Evolutionary conservation across 352 stramenopile species (phyloP), one percentile per base, ranked within the genome.

Genomic region (Halophytophthora batemanensis): DNA sequence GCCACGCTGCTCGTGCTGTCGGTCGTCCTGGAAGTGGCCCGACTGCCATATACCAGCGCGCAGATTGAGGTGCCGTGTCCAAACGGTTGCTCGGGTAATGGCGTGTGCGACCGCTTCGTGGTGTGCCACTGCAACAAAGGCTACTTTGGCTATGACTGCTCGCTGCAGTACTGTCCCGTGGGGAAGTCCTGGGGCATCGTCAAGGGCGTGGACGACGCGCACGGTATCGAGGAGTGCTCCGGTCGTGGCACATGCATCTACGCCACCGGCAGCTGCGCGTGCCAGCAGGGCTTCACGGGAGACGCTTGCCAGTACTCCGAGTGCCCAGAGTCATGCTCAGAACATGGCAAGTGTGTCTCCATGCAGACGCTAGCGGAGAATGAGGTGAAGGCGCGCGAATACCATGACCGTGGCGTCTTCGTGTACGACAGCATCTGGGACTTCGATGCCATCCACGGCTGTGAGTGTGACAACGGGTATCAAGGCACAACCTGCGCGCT

Each of bases 201-300:
- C 35, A 67, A 38, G 12, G 75, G 61, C 14, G 35, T 49, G 6
- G 54, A 89, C 36, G 45, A 72, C 21, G 81, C 77, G 3, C 81
- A 91, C 45, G 61, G 50, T 25, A 42, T 55, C 0, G 61, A 55
- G 8, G 71, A 84, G 40, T 91, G 77, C 45, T 87, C 81, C 0
- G 77, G 71, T 12, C 59, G 81, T 54, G 90, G 90, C 11, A 75
- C 61, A 12, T 98, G 90, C 62, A 56, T 79, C 34, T 62, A 74
- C 31, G 54, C 63, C 1, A 82, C 69, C 6, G 89, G 89, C 5
- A 59, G 64, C 14, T 98, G 92, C 48, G 50, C 45, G 22, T 98
- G 92, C 45, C 81, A 97, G 47, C 61, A 69, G 8, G 86, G 80
- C 23, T 97, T 96, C 60, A 68, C 51, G 2, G 85, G 85, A 13